Evolutionary conservation across 768 basidiomycete genomes (phyloP), one percentile per base, ranked within the genome.

Genomic region (Trichaptum fuscoviolaceum): DNA sequence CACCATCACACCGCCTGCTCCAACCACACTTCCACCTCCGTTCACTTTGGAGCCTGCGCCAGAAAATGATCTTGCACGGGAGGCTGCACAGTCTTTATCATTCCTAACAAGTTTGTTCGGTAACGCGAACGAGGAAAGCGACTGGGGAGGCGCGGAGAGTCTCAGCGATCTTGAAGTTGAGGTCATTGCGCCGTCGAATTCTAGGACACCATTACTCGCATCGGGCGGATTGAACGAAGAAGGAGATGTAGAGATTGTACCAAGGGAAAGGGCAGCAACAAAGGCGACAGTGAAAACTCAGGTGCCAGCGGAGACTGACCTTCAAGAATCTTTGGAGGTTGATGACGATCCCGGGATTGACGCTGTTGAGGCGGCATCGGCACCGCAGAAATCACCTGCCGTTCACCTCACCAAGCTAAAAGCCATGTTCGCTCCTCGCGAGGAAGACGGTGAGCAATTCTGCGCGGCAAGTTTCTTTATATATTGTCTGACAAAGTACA

Each of bases 371-470:
- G 68, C 30, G 42, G 69, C 70, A 6, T 7, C 23, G 15, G 15
- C 8, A 61, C 59, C 59, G 23, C 59, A 20, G 65, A 64, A 36
- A 63, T 20, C 20, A 35, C 64, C 20, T 67, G 30, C 65, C 8
- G 60, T 57, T 23, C 72, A 73, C 57, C 25, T 36, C 62, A 73
- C 71, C 8, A 85, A 80, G 34, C 79, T 94, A 24, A 91, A 91
- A 71, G 88, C 91, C 69, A 77, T 93, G 6, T 93, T 94, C 69
- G 87, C 87, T 20, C 89, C 90, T 0, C 81, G 80, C 24, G 87
- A 87, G 69, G 86, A 87, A 66, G 84, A 88, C 72, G 84, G 90
- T 88, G 69, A n/a, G 79, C 73, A 0, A 8, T n/a, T 24, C 58
- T 20, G 66, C 20, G 17, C 23, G 57, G n/a, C 35, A 1, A 62